Conservation (phyloP, 202 grass and related monocot species). For the Zoysia matrella region DNA sequence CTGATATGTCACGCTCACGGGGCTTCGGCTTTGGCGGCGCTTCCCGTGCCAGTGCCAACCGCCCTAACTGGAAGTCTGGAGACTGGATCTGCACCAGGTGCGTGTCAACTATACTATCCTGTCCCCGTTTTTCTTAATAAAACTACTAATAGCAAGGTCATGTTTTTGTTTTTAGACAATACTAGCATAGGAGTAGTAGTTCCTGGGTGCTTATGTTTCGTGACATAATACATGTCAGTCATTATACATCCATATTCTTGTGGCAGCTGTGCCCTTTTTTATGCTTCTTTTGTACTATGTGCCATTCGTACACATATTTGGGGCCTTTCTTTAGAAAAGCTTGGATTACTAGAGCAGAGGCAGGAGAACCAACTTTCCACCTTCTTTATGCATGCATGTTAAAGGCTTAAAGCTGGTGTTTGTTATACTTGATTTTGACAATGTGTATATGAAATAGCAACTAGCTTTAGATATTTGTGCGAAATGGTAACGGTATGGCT, state of each 20-base stretch:
- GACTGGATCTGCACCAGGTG: slow-evolving; percentile 99
- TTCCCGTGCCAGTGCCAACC: slow-evolving; percentile 38
- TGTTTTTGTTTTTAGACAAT: slow-evolving; percentile 6
- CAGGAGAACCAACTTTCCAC: no score
- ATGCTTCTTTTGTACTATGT: background rate
- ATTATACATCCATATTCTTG: background rate
- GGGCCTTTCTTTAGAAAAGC: background rate
- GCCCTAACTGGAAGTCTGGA: slow-evolving; percentile 87
- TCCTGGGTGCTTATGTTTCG: background rate
- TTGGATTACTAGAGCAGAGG: no score
- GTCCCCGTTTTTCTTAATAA: background rate
- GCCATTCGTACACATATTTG: slow-evolving; percentile 1
- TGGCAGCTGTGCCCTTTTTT: background rate
- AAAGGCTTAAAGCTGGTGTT: no score
- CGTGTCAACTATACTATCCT: slow-evolving; percentile 20
- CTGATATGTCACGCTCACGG: slow-evolving; percentile 74
- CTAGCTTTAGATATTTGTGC: background rate
- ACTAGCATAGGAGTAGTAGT: background rate
- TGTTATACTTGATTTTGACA: background rate
- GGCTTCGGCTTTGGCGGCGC: slow-evolving; percentile 61
- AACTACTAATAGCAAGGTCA: background rate
- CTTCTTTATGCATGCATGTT: no score
- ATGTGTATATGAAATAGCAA: background rate
- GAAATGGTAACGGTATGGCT: background rate
- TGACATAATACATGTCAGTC: background rate